A percentile compares a stretch with the other conserved stretches of the same genome.
These are phyloP conservation scores for Schwanniomyces polymorphus DNA, from an alignment of 805 yeast genomes.

Conservation along the genomic window DNA sequence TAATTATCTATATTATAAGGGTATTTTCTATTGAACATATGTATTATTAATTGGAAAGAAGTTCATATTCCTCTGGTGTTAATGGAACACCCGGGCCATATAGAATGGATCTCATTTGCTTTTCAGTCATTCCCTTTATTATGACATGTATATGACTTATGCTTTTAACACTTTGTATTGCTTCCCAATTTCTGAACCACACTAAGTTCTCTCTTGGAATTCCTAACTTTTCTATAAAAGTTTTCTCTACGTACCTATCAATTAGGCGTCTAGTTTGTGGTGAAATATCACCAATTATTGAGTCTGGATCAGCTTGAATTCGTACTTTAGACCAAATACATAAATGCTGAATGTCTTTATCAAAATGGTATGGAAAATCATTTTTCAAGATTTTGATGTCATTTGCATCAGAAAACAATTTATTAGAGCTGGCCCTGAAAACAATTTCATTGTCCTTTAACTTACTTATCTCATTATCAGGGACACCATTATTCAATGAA, in stretches of 20 bases:
- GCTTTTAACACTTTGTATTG: constrained; percentile 64
- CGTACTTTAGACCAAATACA: constrained; percentile 67
- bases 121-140: constrained; percentile 38
- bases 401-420: constrained; percentile 38
- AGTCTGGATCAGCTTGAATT: constrained; percentile 51
- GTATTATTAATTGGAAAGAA: background rate
- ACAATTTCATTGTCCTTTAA: constrained; percentile 12
- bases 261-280: constrained; percentile 39
- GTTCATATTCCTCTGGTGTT: constrained; percentile 10
- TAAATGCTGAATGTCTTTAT: constrained; percentile 50
- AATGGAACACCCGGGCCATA: constrained; percentile 14
- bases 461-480: constrained; percentile 13
- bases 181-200: constrained; percentile 77
- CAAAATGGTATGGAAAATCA: constrained; percentile 69
- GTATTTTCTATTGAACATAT: background rate
- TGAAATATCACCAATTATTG: constrained; percentile 53
- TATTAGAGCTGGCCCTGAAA: constrained; percentile 26
- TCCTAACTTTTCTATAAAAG: constrained; percentile 48
- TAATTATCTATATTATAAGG: background rate
- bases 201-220: constrained; percentile 37
- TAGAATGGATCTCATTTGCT: constrained; percentile 16
- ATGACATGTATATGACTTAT: constrained; percentile 73
- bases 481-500: constrained; percentile 20
- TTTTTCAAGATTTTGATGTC: constrained; percentile 53
- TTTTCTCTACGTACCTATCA: constrained; percentile 44